Evolutionary conservation across 441 rosid genomes (phyloP), one percentile per base, ranked within the genome.

Genomic region (Jatropha podagrica): DNA sequence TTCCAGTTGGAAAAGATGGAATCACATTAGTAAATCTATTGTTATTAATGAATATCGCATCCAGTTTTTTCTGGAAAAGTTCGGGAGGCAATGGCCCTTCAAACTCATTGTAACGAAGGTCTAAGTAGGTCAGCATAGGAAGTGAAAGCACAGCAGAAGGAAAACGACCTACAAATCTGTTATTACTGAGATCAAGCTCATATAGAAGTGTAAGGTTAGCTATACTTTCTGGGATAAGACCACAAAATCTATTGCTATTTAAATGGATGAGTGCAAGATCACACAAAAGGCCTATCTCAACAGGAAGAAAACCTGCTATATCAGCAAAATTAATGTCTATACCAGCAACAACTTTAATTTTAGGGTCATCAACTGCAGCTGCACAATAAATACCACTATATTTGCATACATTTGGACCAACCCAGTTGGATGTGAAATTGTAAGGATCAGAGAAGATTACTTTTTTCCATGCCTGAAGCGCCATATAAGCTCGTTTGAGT

Each of bases 101-200:
- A 5, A 95, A 93, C 81, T 95, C 99, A 38, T 95, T 95, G 82
- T 81, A 95, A 59, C 98, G 90, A 61, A 95, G 76, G 77, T 91
- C 99, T 59, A 95, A 93, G 80, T 13, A 95, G 20, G 67, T 80
- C 0, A 95, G 86, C 62, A 76, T 68, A 8, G 93, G 93, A 68
- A 95, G 88, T n/a, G 89, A 73, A 61, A 95, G 91, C 41, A 91
- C 95, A 0, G 81, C 87, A 15, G 65, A 74, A 0, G 99, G 99
- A 74, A 95, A 92, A 72, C 87, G 81, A 18, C 97, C 96, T 1
- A 88, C 96, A 13, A 92, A 91, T 72, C 96, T 80, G 84, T 95
- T 95, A 82, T 90, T 92, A 73, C 99, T 95, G 23, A 95, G 81
- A 79, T 95, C 98, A 58, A 95, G 92, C 88, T 95, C 98, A 71